These are phyloP conservation scores for Claviceps spartinae DNA, from an alignment of 2,329 filamentous ascomycete genomes.

Conservation along the genomic window DNA sequence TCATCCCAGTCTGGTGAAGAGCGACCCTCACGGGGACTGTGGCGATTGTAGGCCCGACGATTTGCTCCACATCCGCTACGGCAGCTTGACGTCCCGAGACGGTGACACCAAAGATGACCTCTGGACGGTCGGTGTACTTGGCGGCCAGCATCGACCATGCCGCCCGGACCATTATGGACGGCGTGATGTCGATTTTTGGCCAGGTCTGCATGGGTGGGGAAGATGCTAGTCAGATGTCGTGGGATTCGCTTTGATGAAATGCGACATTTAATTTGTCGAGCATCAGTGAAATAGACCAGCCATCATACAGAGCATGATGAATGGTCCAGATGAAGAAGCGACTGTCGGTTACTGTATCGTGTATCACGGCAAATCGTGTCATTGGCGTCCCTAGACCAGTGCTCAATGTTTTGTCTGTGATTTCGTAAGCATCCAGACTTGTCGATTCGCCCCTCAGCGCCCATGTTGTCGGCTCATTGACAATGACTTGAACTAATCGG, in stretches of 20 bases:
- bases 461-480: conserved; percentile 18
- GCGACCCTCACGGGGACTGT: conserved; percentile 14
- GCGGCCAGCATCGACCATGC: conserved; percentile 29
- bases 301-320: conserved; percentile 40
- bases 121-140: conserved; percentile 19
- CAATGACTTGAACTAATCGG: conserved; percentile 12
- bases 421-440: conserved; percentile 16
- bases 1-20: conserved; percentile 14
- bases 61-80: conserved; percentile 11
- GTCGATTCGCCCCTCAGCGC: background rate
- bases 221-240: background rate
- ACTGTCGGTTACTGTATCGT: background rate
- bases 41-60: conserved; percentile 15
- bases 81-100: conserved; percentile 13
- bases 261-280: conserved; percentile 28
- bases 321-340: conserved; percentile 24
- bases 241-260: conserved; percentile 15
- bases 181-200: conserved; percentile 5
- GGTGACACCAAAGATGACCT: conserved; percentile 16
- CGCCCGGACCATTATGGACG: conserved; percentile 10
- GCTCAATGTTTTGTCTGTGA: conserved; percentile 27
- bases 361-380: conserved; percentile 6
- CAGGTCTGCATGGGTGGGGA: conserved; percentile 1
- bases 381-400: conserved; percentile 20
- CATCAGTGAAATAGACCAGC: conserved; percentile 34